Evolutionary conservation across 2,329 filamentous ascomycete species (phyloP).

Genomic region (Colletotrichum lentis): DNA sequence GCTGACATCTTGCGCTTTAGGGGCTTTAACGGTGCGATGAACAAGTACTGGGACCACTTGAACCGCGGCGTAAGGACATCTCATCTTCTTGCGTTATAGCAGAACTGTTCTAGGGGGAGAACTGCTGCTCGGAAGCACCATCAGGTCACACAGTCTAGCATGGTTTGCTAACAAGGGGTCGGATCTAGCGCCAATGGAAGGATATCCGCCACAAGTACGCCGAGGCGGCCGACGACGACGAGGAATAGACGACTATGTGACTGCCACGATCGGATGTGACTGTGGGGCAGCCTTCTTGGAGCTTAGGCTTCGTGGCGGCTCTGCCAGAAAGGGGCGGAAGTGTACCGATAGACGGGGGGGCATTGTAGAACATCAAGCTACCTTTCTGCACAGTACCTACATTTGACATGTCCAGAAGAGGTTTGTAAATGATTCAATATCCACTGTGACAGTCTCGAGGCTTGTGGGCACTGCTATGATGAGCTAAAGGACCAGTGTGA

Average conservation of each 20-base stretch:
- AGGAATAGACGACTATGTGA: slow-evolving; percentile 56
- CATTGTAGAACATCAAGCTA: slow-evolving; percentile 38
- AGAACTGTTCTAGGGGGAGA: background rate
- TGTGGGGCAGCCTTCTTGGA: slow-evolving; percentile 3
- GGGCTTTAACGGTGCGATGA: slow-evolving; percentile 81
- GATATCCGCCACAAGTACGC: slow-evolving; percentile 94
- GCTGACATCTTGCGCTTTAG: slow-evolving; percentile 56
- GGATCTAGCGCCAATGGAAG: slow-evolving; percentile 93
- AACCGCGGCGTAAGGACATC: slow-evolving; percentile 84
- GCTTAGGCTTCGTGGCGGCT: slow-evolving; percentile 18
- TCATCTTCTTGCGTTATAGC: background rate
- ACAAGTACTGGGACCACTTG: slow-evolving; percentile 87
- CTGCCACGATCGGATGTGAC: background rate
- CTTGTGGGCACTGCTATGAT: too few species aligned
- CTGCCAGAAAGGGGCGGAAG: slow-evolving; percentile 10
- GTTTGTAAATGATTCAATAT: background rate
- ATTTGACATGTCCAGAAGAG: background rate
- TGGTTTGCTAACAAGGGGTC: slow-evolving; percentile 44
- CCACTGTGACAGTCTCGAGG: too few species aligned
- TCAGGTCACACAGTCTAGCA: background rate
- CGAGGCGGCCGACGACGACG: slow-evolving; percentile 69
- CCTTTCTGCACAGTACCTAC: slow-evolving; percentile 37
- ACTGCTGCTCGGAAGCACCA: background rate
- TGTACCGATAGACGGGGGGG: slow-evolving; percentile 39
- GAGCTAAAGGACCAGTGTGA: background rate